These are phyloP conservation scores for Komagataella populi DNA, from an alignment of 805 yeast genomes.

Conservation along the genomic window DNA sequence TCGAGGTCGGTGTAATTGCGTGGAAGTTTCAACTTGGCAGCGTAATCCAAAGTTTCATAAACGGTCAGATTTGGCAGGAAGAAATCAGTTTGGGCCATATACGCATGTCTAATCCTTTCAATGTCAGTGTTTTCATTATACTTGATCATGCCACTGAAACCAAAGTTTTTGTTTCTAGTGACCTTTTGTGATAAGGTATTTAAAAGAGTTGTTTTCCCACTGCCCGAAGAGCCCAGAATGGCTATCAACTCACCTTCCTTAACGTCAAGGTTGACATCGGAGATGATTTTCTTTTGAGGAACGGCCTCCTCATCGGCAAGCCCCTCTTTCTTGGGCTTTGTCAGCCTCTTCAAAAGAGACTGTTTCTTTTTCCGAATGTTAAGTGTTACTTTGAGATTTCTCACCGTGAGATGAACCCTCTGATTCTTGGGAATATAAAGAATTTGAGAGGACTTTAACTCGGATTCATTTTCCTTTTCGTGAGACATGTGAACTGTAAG, in stretches of 20 bases:
- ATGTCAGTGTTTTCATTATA: slow-evolving; percentile 12
- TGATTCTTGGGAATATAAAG: slow-evolving; percentile 1
- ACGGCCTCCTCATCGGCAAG: slow-evolving; percentile 2
- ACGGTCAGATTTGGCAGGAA: slow-evolving; percentile 53
- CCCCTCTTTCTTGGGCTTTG: not conserved
- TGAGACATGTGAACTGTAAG: not conserved
- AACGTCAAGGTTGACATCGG: slow-evolving; percentile 43
- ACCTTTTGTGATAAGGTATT: slow-evolving; percentile 44
- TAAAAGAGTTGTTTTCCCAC: slow-evolving; percentile 63
- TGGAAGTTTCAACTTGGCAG: slow-evolving; percentile 51
- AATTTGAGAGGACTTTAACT: not conserved
- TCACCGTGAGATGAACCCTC: slow-evolving; percentile 2
- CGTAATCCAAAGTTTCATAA: slow-evolving; percentile 46
- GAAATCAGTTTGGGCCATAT: slow-evolving; percentile 53
- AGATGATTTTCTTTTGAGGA: slow-evolving; percentile 19
- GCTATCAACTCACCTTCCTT: slow-evolving; percentile 51
- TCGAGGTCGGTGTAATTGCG: slow-evolving; percentile 22
- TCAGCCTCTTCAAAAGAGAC: not conserved
- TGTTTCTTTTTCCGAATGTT: not conserved
- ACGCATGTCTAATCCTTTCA: slow-evolving; percentile 24
- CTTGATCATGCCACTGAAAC: slow-evolving; percentile 27
- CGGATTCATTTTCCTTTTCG: not conserved
- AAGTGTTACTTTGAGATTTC: slow-evolving; percentile 2
- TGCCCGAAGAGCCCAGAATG: slow-evolving; percentile 67
- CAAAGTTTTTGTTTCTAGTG: slow-evolving; percentile 22